These are phyloP conservation scores for Punctularia strigosozonata DNA, from an alignment of 768 basidiomycete species.

Conservation along the genomic window DNA sequence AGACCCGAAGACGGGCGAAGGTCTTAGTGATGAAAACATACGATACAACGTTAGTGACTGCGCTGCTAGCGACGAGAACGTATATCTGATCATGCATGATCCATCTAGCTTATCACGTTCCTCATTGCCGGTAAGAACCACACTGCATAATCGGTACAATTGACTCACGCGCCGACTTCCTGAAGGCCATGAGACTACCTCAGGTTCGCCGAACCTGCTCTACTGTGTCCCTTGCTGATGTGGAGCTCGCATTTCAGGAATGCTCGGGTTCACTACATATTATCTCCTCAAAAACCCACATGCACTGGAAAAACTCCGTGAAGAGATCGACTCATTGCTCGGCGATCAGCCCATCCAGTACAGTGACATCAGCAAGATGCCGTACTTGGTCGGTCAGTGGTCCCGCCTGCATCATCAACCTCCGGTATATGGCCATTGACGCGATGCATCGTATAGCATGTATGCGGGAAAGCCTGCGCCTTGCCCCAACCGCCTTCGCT, in stretches of 20 bases:
- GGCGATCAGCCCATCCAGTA: constrained; percentile 26
- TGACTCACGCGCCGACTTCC: background rate
- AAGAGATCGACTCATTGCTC: constrained; percentile 34
- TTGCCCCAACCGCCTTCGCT: constrained; percentile 25
- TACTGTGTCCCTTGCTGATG: background rate
- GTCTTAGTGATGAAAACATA: constrained; percentile 29
- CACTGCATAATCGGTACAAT: background rate
- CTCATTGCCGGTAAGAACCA: constrained; percentile 28
- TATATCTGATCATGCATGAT: background rate
- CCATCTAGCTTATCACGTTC: constrained; percentile 32
- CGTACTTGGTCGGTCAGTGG: constrained; percentile 27
- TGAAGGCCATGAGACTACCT: constrained; percentile 25
- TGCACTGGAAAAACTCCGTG: constrained; percentile 31
- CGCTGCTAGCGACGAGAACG: background rate
- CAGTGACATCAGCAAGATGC: constrained; percentile 29
- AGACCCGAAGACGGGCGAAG: constrained; percentile 32
- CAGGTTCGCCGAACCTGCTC: constrained; percentile 14
- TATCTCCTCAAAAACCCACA: constrained; percentile 31
- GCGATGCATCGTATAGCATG: constrained; percentile 21
- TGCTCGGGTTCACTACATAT: constrained; percentile 31
- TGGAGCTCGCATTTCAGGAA: constrained; percentile 7
- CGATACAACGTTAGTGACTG: constrained; percentile 23
- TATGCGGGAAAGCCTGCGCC: constrained; percentile 22
- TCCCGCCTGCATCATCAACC: background rate
- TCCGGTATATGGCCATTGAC: background rate